Percentiles rank a stretch among this genome's conserved stretches.
phyloP scores from a whole-genome alignment of 768 basidiomycete species.

The Dacryopinax spathularia region DNA sequence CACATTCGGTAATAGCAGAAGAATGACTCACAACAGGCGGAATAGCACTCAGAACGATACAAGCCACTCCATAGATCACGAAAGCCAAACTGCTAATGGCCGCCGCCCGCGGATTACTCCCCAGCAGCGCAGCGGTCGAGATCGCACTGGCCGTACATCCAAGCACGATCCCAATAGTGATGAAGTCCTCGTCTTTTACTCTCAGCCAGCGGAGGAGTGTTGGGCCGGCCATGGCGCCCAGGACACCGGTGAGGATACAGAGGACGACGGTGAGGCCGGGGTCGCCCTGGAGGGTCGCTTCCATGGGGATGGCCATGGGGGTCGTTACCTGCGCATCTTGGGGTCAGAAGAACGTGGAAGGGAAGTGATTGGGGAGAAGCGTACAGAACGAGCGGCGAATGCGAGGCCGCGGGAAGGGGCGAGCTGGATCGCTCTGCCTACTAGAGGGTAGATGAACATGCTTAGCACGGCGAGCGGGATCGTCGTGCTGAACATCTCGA shows the following conservation, averaged over 20 bases:
- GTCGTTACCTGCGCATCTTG: not conserved
- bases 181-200: not conserved
- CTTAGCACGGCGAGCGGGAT: not conserved
- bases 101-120: not conserved
- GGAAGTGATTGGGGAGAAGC: not conserved
- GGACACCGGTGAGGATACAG: not conserved
- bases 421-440: not conserved
- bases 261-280: not conserved
- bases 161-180: not conserved
- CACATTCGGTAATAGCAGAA: not conserved
- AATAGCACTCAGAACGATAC: not conserved
- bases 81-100: not conserved
- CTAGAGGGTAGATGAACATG: not conserved
- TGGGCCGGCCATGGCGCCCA: not conserved
- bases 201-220: not conserved
- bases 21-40: not conserved
- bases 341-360: not conserved
- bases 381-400: not conserved
- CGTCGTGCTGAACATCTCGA: conserved; percentile 3
- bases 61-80: not conserved
- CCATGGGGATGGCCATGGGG: not conserved
- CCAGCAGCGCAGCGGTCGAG: not conserved
- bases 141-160: not conserved
- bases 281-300: not conserved
- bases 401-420: not conserved